phyloP scores from a whole-genome alignment of 2,329 filamentous ascomycete genomes.

The Diaporthe aspalathi region DNA sequence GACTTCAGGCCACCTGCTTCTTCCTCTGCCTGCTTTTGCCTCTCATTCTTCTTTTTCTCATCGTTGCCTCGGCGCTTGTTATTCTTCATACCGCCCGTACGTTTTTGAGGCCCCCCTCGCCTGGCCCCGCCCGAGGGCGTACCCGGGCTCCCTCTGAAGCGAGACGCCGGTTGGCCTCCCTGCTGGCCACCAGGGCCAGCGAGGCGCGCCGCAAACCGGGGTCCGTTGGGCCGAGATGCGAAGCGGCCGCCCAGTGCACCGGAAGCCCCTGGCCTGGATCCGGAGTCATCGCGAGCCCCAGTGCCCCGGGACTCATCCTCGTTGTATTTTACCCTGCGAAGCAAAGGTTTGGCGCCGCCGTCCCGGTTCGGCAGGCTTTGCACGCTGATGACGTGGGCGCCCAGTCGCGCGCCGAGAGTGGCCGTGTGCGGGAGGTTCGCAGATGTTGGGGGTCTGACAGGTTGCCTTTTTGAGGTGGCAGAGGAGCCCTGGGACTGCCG shows the following conservation, averaged over 20 bases:
- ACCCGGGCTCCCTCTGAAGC: background rate
- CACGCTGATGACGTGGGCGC: constrained; percentile 36
- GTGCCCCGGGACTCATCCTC: background rate
- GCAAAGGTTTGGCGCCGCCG: background rate
- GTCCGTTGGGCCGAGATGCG: background rate
- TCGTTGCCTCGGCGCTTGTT: background rate
- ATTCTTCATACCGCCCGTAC: background rate
- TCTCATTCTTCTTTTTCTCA: constrained; percentile 33
- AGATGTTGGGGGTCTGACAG: background rate
- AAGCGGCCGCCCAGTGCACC: background rate
- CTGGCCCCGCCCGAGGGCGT: background rate
- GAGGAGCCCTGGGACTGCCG: background rate
- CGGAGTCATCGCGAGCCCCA: too few species aligned
- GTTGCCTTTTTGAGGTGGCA: background rate
- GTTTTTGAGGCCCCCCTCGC: background rate
- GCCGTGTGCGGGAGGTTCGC: background rate
- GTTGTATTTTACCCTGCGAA: background rate
- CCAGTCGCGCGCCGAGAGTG: constrained; percentile 6
- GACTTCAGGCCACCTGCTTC: constrained; percentile 8
- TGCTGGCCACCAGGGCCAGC: background rate
- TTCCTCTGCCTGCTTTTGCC: constrained; percentile 5
- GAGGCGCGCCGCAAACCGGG: constrained; percentile 6
- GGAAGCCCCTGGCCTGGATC: background rate
- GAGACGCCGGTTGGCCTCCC: background rate
- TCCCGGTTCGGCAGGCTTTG: constrained; percentile 32